A percentile compares a stretch with the other conserved stretches of the same genome.
These are phyloP conservation scores for Selaginella moellendorffii DNA, from an alignment of 75 land plant species.

Conservation along the genomic window DNA sequence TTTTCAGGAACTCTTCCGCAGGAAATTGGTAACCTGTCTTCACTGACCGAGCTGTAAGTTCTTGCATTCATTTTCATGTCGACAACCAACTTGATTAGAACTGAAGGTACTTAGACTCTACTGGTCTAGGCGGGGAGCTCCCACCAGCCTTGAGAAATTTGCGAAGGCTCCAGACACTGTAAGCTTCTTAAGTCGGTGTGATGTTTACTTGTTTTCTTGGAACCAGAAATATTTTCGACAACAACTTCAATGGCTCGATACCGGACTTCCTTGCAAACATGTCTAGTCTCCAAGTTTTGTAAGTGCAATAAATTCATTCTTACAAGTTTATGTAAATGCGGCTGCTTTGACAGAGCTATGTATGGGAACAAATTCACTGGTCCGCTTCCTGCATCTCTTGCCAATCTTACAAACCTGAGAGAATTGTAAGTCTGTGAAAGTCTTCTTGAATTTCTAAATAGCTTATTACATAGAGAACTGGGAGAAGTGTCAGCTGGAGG, in stretches of 20 bases:
- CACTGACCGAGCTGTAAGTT: constrained; percentile 5
- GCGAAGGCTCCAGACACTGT: not conserved
- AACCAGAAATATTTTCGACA: not conserved
- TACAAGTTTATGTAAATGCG: no score
- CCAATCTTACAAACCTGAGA: no score
- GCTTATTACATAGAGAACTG: no score
- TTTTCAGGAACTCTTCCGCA: not conserved
- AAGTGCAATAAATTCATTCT: no score
- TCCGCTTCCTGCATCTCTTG: no score
- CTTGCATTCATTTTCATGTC: not conserved
- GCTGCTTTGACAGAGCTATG: no score
- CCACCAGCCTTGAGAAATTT: not conserved
- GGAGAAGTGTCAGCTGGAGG: no score
- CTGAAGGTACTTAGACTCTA: not conserved
- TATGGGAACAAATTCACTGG: no score
- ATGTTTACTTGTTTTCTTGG: no score
- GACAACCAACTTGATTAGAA: not conserved
- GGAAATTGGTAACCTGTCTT: not conserved
- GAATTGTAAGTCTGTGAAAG: no score
- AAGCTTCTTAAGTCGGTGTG: no score
- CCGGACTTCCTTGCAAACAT: not conserved
- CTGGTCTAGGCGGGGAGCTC: not conserved
- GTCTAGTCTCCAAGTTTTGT: not conserved
- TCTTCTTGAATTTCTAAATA: no score
- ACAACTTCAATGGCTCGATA: not conserved